Evolutionary conservation across 129 eudicot genomes (phyloP).

Genomic region (Lonicera japonica): DNA sequence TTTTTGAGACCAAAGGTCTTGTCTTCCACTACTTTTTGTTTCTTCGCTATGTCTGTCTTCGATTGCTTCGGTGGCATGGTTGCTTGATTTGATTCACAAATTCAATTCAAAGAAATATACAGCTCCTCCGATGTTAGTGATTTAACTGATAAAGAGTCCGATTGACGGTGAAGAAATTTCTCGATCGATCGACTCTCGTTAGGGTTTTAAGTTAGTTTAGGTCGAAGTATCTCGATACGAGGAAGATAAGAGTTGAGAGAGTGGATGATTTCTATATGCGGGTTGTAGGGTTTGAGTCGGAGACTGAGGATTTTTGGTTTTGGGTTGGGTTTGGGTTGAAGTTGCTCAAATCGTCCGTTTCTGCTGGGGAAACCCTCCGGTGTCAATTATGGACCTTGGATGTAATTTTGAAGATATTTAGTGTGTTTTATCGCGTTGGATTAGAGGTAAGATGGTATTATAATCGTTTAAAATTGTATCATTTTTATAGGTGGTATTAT

Average conservation of each 20-base stretch:
- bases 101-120: neutral
- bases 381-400: too few species aligned
- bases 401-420: too few species aligned
- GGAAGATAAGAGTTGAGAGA: too few species aligned
- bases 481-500: too few species aligned
- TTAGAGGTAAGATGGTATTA: too few species aligned
- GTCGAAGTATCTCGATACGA: too few species aligned
- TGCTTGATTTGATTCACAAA: neutral
- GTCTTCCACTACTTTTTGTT: slow-evolving; percentile 54
- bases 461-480: too few species aligned
- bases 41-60: slow-evolving; percentile 51
- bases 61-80: slow-evolving; percentile 60
- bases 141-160: too few species aligned
- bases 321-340: neutral
- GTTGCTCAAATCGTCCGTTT: neutral
- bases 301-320: too few species aligned
- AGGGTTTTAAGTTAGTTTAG: neutral
- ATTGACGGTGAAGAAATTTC: neutral
- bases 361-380: too few species aligned
- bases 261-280: too few species aligned
- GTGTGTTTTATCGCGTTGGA: too few species aligned
- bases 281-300: neutral
- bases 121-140: neutral
- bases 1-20: slow-evolving; percentile 55
- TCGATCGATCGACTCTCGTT: neutral